These are phyloP conservation scores for Psilocybe subaeruginosa DNA, from an alignment of 768 basidiomycete genomes.

Conservation along the genomic window DNA sequence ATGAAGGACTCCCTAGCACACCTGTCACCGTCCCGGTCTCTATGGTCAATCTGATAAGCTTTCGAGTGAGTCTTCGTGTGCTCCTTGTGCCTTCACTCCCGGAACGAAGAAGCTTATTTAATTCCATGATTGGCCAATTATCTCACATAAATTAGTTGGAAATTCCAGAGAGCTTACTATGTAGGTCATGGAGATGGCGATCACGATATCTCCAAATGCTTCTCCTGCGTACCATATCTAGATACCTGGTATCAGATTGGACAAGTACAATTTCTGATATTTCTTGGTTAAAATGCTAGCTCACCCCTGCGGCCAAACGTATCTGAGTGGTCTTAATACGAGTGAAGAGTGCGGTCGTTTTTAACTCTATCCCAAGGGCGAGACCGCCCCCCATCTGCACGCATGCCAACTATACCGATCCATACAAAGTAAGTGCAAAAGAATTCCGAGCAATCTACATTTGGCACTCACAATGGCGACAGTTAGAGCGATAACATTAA, in stretches of 20 bases:
- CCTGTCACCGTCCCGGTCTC: conserved; percentile 10
- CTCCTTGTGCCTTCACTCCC: background rate
- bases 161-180: background rate
- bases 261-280: background rate
- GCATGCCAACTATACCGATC: background rate
- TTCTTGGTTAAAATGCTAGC: background rate
- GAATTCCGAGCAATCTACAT: no score
- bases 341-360: background rate
- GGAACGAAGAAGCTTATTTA: background rate
- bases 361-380: background rate
- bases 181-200: conserved; percentile 5
- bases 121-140: background rate
- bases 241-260: background rate
- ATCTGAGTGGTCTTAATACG: background rate
- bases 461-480: background rate
- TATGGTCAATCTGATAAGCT: background rate
- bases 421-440: background rate
- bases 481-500: background rate
- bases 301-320: background rate
- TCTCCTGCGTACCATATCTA: conserved; percentile 5
- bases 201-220: conserved; percentile 3
- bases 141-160: background rate
- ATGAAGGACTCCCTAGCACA: background rate
- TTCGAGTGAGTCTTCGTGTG: background rate
- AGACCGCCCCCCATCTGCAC: background rate